Evolutionary conservation across 257 asterid species (phyloP).

Genomic region (Paraleonurus japonicus): DNA sequence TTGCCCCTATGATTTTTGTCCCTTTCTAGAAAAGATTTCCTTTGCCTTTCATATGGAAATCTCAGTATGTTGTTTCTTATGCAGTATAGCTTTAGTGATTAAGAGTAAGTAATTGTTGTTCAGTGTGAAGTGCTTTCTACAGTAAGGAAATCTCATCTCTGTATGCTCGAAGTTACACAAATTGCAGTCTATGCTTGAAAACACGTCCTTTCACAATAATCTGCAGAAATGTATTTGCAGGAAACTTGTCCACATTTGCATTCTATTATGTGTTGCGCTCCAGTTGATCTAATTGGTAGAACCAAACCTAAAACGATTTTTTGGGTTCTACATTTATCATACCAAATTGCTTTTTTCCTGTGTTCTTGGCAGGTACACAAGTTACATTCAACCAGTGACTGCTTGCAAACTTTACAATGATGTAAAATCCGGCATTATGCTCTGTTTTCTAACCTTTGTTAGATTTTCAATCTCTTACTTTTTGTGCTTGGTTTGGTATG

Average conservation of each 20-base stretch:
- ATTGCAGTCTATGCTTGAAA: background rate
- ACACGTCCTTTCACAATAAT: no score
- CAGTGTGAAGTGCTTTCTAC: background rate
- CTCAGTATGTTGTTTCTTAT: background rate
- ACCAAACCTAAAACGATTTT: background rate
- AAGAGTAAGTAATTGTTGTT: background rate
- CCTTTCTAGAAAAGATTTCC: background rate
- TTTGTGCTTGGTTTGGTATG: slow-evolving; percentile 25
- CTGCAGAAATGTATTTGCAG: background rate
- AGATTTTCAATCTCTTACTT: background rate
- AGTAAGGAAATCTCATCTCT: background rate
- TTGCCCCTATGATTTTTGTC: background rate
- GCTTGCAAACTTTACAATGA: slow-evolving; percentile 93
- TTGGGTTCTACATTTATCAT: background rate
- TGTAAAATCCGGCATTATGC: slow-evolving; percentile 42
- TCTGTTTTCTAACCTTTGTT: background rate
- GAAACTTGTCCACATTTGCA: background rate
- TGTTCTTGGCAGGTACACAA: slow-evolving; percentile 76
- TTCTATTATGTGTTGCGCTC: background rate
- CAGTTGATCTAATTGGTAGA: background rate
- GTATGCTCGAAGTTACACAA: background rate
- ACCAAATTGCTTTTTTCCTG: slow-evolving; percentile 9
- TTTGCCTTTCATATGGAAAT: background rate
- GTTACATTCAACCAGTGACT: slow-evolving; percentile 95
- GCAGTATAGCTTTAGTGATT: background rate